These are phyloP conservation scores for Fusarium praegraminearum DNA, from an alignment of 2,329 filamentous ascomycete species.

Conservation along the genomic window DNA sequence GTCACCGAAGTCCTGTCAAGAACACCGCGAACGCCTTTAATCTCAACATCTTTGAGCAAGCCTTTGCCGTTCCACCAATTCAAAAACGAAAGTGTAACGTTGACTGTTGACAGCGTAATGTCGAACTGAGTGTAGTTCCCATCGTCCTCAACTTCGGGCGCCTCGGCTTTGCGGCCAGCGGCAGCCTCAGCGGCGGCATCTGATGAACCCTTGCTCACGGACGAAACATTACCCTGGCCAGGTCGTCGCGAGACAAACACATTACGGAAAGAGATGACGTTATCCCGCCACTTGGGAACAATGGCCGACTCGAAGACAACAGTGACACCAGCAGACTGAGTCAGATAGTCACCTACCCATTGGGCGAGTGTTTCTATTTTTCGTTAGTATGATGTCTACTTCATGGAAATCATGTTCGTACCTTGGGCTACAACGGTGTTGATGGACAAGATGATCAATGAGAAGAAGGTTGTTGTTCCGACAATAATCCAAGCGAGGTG, in stretches of 20 bases:
- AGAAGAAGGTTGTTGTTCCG: slow-evolving; percentile 97
- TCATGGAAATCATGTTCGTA: slow-evolving; percentile 50
- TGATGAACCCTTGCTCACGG: slow-evolving; percentile 93
- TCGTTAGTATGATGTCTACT: background rate
- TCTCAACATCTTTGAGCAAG: slow-evolving; percentile 88
- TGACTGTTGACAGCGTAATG: slow-evolving; percentile 92
- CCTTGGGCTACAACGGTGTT: slow-evolving; percentile 97
- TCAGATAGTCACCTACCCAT: slow-evolving; percentile 96
- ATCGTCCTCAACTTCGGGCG: slow-evolving; percentile 72
- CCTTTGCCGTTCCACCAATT: slow-evolving; percentile 99
- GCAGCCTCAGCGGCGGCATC: slow-evolving; percentile 88
- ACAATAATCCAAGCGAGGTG: slow-evolving; percentile 97
- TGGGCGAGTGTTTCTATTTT: slow-evolving; percentile 84
- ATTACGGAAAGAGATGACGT: slow-evolving; percentile 95
- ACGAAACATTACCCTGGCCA: slow-evolving; percentile 77
- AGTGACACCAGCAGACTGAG: slow-evolving; percentile 90
- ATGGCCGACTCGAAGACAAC: slow-evolving; percentile 98
- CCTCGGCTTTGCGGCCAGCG: slow-evolving; percentile 69
- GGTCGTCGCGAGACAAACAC: slow-evolving; percentile 95
- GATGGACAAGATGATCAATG: slow-evolving; percentile 86
- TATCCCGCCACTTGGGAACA: slow-evolving; percentile 94
- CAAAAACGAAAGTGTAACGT: slow-evolving; percentile 95
- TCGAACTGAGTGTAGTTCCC: slow-evolving; percentile 99
- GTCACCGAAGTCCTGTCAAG: slow-evolving; percentile 88
- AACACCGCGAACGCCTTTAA: slow-evolving; percentile 92